These are phyloP conservation scores for Myxozyma kluyveri DNA, from an alignment of 805 yeast species.

Conservation along the genomic window DNA sequence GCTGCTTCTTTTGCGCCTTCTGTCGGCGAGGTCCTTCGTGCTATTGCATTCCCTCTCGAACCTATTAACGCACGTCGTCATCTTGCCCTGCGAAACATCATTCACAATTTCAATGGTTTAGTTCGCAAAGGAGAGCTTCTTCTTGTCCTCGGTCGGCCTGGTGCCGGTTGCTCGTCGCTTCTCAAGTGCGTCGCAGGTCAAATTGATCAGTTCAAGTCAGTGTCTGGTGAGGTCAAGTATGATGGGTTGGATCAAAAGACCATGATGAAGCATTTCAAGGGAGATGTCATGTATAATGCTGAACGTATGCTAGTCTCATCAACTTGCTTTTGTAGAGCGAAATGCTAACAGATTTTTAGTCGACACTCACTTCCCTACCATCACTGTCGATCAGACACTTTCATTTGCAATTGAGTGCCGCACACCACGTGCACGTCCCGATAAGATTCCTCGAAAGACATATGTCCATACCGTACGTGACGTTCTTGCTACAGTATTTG, in stretches of 20 bases:
- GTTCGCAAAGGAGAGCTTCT: slow-evolving; percentile 62
- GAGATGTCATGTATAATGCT: slow-evolving; percentile 43
- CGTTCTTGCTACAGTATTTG: slow-evolving; percentile 50
- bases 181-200: slow-evolving; percentile 35
- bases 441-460: slow-evolving; percentile 48
- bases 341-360: slow-evolving; percentile 22
- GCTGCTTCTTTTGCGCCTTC: slow-evolving; percentile 15
- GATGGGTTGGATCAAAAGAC: slow-evolving; percentile 60
- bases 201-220: slow-evolving; percentile 38
- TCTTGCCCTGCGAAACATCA: slow-evolving; percentile 33
- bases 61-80: background rate
- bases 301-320: slow-evolving; percentile 5
- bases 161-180: slow-evolving; percentile 65
- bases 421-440: slow-evolving; percentile 57
- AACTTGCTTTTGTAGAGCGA: background rate
- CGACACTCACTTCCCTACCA: slow-evolving; percentile 71
- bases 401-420: slow-evolving; percentile 66
- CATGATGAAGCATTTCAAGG: slow-evolving; percentile 55
- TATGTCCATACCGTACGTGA: slow-evolving; percentile 74
- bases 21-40: slow-evolving; percentile 8
- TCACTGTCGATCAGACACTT: slow-evolving; percentile 72
- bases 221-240: slow-evolving; percentile 57
- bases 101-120: slow-evolving; percentile 50
- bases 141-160: slow-evolving; percentile 77
- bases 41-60: too few species aligned